A percentile compares a stretch with the other conserved stretches of the same genome.
phyloP scores from a whole-genome alignment of 179 eudicot species.

The Monotropa hypopitys region DNA sequence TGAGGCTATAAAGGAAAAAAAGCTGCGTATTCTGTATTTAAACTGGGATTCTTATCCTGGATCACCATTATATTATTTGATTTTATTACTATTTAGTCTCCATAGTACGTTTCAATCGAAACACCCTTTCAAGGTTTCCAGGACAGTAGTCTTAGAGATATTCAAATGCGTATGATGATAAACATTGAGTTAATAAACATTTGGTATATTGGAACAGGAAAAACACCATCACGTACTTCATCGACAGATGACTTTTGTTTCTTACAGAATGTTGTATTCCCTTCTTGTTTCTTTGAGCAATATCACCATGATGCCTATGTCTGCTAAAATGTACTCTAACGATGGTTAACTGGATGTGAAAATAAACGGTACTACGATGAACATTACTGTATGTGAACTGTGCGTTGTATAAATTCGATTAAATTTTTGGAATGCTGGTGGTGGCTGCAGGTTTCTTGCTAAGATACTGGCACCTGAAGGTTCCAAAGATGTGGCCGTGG shows the following conservation, averaged over 20 bases:
- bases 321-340: background rate
- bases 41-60: background rate
- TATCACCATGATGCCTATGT: background rate
- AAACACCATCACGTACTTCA: background rate
- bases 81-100: background rate
- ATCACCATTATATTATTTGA: background rate
- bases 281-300: background rate
- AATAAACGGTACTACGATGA: background rate
- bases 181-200: background rate
- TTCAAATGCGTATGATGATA: background rate
- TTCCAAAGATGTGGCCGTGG: conserved; percentile 72
- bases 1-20: background rate
- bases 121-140: background rate
- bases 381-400: background rate
- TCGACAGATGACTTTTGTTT: background rate
- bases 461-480: conserved; percentile 86
- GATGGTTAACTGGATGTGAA: background rate
- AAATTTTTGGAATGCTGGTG: background rate
- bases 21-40: background rate
- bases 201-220: background rate
- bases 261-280: background rate
- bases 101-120: background rate
- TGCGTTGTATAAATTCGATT: background rate
- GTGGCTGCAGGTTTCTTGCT: conserved; percentile 54
- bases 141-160: background rate